Evolutionary conservation across 345 rosid genomes (phyloP).

Genomic region (Geranium brycei): DNA sequence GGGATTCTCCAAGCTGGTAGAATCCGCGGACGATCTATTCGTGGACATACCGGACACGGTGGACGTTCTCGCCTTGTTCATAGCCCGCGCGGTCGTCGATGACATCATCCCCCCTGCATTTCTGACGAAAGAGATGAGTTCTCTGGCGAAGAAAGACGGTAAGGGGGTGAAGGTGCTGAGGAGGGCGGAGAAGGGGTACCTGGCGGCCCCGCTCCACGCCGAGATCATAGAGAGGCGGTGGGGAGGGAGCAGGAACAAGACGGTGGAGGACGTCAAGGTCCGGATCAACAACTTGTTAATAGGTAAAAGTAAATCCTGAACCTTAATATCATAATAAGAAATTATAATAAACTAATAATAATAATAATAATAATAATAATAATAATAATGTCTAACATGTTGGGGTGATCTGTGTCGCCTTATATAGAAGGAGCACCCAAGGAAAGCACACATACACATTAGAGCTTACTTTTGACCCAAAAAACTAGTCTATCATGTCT

Average conservation of each 20-base stretch:
- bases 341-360: too few species aligned
- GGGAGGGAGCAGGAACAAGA: slow-evolving; percentile 64
- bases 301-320: slow-evolving; percentile 4
- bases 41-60: slow-evolving; percentile 74
- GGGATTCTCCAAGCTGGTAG: slow-evolving; percentile 60
- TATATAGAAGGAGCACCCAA: too few species aligned
- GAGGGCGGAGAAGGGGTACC: slow-evolving; percentile 64
- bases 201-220: slow-evolving; percentile 68
- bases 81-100: slow-evolving; percentile 80
- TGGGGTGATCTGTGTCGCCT: too few species aligned
- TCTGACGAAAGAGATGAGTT: slow-evolving; percentile 39
- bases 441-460: too few species aligned
- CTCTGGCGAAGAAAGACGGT: slow-evolving; percentile 23
- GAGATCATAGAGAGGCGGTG: slow-evolving; percentile 66
- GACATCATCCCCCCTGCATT: slow-evolving; percentile 78
- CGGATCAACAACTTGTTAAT: slow-evolving; percentile 48
- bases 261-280: slow-evolving; percentile 72
- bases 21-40: slow-evolving; percentile 63
- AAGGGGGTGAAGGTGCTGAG: slow-evolving; percentile 54
- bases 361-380: too few species aligned
- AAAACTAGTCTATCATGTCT: too few species aligned
- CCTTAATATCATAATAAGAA: too few species aligned
- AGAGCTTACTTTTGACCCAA: too few species aligned
- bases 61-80: slow-evolving; percentile 61
- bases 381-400: too few species aligned